Conservation (phyloP, 2,329 filamentous ascomycete genomes). For the Aureobasidium melanogenum region DNA sequence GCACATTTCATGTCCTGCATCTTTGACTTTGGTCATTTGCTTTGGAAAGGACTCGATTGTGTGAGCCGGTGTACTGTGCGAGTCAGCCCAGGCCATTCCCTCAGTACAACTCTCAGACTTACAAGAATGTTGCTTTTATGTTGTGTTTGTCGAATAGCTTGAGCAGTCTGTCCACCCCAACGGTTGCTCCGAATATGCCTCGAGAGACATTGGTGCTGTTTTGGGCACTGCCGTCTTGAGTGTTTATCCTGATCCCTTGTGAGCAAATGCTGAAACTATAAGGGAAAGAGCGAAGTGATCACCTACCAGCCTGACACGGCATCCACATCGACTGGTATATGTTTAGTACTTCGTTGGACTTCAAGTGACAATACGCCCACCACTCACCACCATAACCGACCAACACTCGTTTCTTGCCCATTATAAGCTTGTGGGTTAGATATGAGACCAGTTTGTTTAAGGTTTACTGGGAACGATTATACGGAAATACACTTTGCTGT, state of each 20-base stretch:
- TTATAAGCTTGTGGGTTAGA: neutral
- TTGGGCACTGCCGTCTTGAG: slow-evolving; percentile 26
- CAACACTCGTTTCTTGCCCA: slow-evolving; percentile 28
- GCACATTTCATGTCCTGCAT: slow-evolving; percentile 34
- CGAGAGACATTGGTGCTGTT: slow-evolving; percentile 33
- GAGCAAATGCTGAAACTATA: slow-evolving; percentile 19
- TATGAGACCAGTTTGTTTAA: too few relatives aligned
- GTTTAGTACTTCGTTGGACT: too few relatives aligned
- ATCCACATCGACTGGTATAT: neutral
- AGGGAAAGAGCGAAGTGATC: neutral
- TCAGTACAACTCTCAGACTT: neutral
- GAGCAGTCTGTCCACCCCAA: slow-evolving; percentile 33
- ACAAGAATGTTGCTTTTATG: slow-evolving; percentile 35
- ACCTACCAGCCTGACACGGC: neutral
- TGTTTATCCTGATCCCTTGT: slow-evolving; percentile 32
- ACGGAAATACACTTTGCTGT: neutral
- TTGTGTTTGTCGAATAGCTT: slow-evolving; percentile 33
- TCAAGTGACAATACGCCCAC: neutral
- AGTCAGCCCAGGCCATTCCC: neutral
- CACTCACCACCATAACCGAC: slow-evolving; percentile 29
- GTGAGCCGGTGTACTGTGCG: slow-evolving; percentile 27
- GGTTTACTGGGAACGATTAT: too few relatives aligned
- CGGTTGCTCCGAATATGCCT: slow-evolving; percentile 33
- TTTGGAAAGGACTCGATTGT: slow-evolving; percentile 41
- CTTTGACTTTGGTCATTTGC: slow-evolving; percentile 37